phyloP scores from a whole-genome alignment of 805 yeast species.

The Gaillardinia entomophila region DNA sequence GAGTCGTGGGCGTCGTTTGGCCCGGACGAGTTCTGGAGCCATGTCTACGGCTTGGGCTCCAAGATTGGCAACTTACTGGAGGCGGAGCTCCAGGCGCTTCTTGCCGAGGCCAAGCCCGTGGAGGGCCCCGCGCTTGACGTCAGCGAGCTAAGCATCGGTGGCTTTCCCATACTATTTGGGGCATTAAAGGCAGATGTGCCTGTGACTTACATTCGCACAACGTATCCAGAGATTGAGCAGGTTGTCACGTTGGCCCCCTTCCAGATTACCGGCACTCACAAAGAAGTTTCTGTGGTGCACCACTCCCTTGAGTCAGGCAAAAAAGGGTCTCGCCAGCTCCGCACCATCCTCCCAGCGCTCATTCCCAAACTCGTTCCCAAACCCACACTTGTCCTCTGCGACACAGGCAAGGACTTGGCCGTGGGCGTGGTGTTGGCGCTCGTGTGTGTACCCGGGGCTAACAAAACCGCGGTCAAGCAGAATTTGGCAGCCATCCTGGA shows the following conservation, averaged over 20 bases:
- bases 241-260: conserved; percentile 21
- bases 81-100: conserved; percentile 18
- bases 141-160: conserved; percentile 5
- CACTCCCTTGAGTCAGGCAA: conserved; percentile 37
- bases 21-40: conserved; percentile 54
- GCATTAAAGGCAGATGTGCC: too few species aligned
- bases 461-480: conserved; percentile 40
- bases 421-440: conserved; percentile 53
- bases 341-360: conserved; percentile 43
- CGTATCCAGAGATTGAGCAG: conserved; percentile 3
- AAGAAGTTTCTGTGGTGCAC: conserved; percentile 6
- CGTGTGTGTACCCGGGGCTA: conserved; percentile 44
- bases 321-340: conserved; percentile 59
- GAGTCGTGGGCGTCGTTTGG: conserved; percentile 68
- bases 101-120: conserved; percentile 9
- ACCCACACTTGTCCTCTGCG: conserved; percentile 48
- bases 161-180: too few species aligned
- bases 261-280: conserved; percentile 4
- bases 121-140: conserved; percentile 5
- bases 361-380: conserved; percentile 17
- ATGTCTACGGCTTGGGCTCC: conserved; percentile 16
- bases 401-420: conserved; percentile 61
- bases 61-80: conserved; percentile 14
- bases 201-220: conserved; percentile 18
- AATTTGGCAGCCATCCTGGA: conserved; percentile 49